These are phyloP conservation scores for Ruellia speciosa DNA, from an alignment of 305 asterid genomes.

Conservation along the genomic window DNA sequence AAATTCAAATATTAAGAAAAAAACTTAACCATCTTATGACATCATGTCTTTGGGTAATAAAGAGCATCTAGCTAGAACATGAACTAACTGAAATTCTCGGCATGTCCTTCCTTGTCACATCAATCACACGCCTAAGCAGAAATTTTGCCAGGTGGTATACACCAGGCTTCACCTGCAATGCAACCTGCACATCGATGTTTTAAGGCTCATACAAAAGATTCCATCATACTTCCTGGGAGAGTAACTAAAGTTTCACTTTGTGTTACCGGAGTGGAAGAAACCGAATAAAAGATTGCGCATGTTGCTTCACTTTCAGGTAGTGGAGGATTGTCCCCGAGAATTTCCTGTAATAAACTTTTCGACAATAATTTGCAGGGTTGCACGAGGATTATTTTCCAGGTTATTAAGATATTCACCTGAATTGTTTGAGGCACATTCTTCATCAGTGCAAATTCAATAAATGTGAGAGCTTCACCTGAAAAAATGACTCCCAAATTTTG, in stretches of 20 bases:
- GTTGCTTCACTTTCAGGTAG: slow-evolving; percentile 73
- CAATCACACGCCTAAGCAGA: slow-evolving; percentile 88
- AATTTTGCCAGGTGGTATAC: slow-evolving; percentile 86
- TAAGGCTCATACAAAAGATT: background rate
- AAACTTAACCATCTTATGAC: background rate
- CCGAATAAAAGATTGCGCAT: slow-evolving; percentile 86
- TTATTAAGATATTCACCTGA: slow-evolving; percentile 47
- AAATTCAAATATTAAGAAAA: slow-evolving; percentile 18
- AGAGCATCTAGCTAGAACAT: background rate
- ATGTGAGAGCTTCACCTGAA: slow-evolving; percentile 90
- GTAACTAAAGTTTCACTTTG: background rate
- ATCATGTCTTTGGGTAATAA: background rate
- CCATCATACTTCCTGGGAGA: slow-evolving; percentile 4
- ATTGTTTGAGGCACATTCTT: slow-evolving; percentile 68
- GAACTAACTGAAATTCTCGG: slow-evolving; percentile 64
- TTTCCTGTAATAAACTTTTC: slow-evolving; percentile 49
- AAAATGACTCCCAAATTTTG: slow-evolving; percentile 3
- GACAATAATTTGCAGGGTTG: slow-evolving; percentile 7
- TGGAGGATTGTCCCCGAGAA: slow-evolving; percentile 91
- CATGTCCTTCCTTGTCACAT: slow-evolving; percentile 86
- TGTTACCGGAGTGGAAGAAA: slow-evolving; percentile 86
- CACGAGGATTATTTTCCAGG: slow-evolving; percentile 4
- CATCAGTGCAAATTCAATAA: slow-evolving; percentile 94
- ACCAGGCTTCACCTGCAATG: slow-evolving; percentile 61
- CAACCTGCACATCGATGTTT: slow-evolving; percentile 8